Base-by-base conservation (phyloP, 148 eudicot species). In the Cornus florida region DNA sequence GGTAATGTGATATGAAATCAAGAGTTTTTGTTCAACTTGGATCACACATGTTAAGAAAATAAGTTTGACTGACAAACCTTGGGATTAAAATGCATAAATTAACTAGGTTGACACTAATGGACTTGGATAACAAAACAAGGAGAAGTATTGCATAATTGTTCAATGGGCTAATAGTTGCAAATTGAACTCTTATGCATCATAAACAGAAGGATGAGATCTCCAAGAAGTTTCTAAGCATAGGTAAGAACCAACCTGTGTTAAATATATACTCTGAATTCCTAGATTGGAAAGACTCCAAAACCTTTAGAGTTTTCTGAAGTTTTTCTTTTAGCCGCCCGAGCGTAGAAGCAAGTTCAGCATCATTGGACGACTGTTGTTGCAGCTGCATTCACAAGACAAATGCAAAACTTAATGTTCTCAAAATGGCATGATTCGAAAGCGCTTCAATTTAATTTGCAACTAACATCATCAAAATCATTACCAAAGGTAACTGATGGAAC, bases 231-330 rank as follows among this genome's bases (percentile, higher is more conserved):
- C 38, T 14, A 39, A 70, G 66, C 32, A 11, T 22, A 56, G 22
- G 10, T 14, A 28, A 50, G 28, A 77, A 70, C 86, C n/a, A 72
- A 93, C 99, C 99, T 85, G 97, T 93, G 84, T 88, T 93, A 75
- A 96, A 96, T 41, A 96, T 82, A 80, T n/a, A 86, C 74, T 96
- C 97, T 10, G 99, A 86, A 84, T 91, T 96, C 77, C 75, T 92
- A 56, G 93, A 72, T 79, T 96, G 99, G 81, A 91, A 89, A 82
- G 41, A 74, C 78, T 88, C 85, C 84, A 96, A 81, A 35, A 79
- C 73, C 82, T 90, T 90, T 77, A 92, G 78, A 57, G 90, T 84
- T 68, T 79, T 83, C 57, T 80, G 86, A 83, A 91, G 83, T 86
- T 92, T 92, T 70, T 79, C 91, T 82, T 88, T 90, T n/a, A 93